Evolutionary conservation across 2,329 filamentous ascomycete species (phyloP), one percentile per base, ranked within the genome.

Genomic region (Westerdykella aurantiaca): DNA sequence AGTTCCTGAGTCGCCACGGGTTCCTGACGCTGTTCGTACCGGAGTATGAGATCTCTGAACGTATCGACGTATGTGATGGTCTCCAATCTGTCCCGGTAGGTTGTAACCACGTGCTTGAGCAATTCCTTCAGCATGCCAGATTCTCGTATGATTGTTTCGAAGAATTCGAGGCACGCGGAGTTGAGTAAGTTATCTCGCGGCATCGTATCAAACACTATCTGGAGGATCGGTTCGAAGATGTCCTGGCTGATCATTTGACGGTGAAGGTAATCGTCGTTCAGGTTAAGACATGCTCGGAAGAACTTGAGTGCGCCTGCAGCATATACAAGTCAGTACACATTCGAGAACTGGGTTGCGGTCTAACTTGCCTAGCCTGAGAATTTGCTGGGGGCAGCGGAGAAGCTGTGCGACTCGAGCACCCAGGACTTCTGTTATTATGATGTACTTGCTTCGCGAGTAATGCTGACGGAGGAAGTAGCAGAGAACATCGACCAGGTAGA

Each of bases 401-500:
- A 98, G 78, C 66, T 95, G 88, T 39, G 84, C 83, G 48, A 96
- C 83, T 34, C 90, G 81, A 48, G 82, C 78, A 6, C 86, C 82
- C 37, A 97, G 75, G 45, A 85, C 83, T 67, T 96, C 81, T 10
- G 80, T 80, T 49, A 95, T 74, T 21, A 97, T 85, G 61, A 96
- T 95, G 59, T 83, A 86, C 67, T 94, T 93, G 72, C 85, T 90
- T 55, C 88, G 82, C 58, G 87, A 83, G 34, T 85, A 79, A 68
- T 97, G 91, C 60, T 94, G 87, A 34, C 90, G 83, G 51, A 96
- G 83, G 66, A 96, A 96, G 71, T 94, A 97, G 63, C 86, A 90
- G 40, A 97, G 77, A 22, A 96, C 87, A 63, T 98, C 93, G 43
- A 96, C 85, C 40, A 98, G 74, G 64, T 96, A 93, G 16, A 83